Base-by-base conservation (phyloP, 176 grass and related monocot species). In the Luzula sylvatica region DNA sequence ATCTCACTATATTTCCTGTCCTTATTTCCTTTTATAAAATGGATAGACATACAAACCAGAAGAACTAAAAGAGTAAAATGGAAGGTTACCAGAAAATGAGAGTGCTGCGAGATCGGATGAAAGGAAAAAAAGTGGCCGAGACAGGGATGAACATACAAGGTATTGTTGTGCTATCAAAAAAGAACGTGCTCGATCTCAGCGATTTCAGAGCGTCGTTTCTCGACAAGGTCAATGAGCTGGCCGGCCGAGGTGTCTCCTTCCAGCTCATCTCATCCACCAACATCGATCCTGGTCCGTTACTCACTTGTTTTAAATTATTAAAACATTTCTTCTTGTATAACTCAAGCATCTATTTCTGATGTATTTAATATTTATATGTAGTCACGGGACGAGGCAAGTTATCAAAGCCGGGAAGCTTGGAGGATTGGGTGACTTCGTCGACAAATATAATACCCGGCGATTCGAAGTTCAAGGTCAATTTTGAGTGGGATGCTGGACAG, bases 191-290 rank as follows among this genome's bases (percentile, higher is more conserved):
- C 5, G 80, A 86, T 46, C 54, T 73, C 65, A 77, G 58, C 26
- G 72, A 86, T 71, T 61, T 71, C 42, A 53, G 42, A 41, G 73
- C 76, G 46, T 52, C 60, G 46, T 0, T 93, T 51, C 0, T 82
- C 38, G 77, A 93, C 73, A 11, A 56, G 55, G 2, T 82, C 38
- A 0, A 9, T 21, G 81, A 93, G 9, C 15, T 86, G 48, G 1
- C 68, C 22, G 87, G 87, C 56, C 25, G 81, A 17, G 19, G 38
- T 19, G 49, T 93, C 59, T 71, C 77, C 7, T 72, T 79, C 46
- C 73, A 93, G 66, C 81, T 86, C n/a, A 38, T 93, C 69, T 85
- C 81, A 59, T 64, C 81, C 54, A 86, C 73, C 20, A 13, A 54
- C 35, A 49, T 53, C 28, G 81, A 93, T 58, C 23, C 62, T 11